Evolutionary conservation across 192 early-diverging fungal genomes (phyloP).

Genomic region (Phlyctochytrium bullatum): DNA sequence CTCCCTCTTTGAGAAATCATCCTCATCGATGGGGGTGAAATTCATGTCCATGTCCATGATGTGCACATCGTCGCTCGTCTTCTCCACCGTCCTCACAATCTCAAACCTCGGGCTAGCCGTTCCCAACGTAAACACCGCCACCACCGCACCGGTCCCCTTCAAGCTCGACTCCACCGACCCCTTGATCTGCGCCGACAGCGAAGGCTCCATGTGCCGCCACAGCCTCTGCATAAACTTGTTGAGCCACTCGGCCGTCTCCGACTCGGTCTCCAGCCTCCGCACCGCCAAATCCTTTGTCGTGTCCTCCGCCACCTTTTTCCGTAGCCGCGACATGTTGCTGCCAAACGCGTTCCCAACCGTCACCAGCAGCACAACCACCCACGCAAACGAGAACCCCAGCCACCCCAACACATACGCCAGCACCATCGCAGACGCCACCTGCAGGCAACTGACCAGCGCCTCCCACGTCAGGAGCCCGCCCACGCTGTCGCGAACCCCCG

Average conservation of each 20-base stretch:
- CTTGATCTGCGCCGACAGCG: constrained; percentile 71
- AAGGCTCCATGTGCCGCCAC: constrained; percentile 89
- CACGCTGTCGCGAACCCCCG: not conserved
- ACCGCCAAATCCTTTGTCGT: constrained; percentile 11
- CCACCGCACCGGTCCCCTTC: constrained; percentile 61
- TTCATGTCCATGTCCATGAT: constrained; percentile 89
- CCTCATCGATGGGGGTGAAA: constrained; percentile 80
- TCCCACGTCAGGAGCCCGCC: constrained; percentile 19
- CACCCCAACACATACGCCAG: constrained; percentile 29
- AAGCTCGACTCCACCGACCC: constrained; percentile 72
- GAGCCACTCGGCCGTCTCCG: constrained; percentile 83
- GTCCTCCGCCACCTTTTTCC: constrained; percentile 18
- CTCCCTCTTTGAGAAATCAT: constrained; percentile 36
- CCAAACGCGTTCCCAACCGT: constrained; percentile 24
- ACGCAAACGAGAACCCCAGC: constrained; percentile 22
- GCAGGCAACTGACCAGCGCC: constrained; percentile 8
- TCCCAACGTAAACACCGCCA: constrained; percentile 49
- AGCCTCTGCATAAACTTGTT: constrained; percentile 81
- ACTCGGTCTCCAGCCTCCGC: constrained; percentile 23
- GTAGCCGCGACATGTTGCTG: constrained; percentile 15
- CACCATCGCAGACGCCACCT: constrained; percentile 19
- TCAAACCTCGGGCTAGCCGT: constrained; percentile 47
- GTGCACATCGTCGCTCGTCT: constrained; percentile 41
- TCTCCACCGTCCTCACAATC: constrained; percentile 31
- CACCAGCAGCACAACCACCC: constrained; percentile 23